Base-by-base conservation (phyloP, 2,329 filamentous ascomycete genomes). In the Chaetomium olivaceum region DNA sequence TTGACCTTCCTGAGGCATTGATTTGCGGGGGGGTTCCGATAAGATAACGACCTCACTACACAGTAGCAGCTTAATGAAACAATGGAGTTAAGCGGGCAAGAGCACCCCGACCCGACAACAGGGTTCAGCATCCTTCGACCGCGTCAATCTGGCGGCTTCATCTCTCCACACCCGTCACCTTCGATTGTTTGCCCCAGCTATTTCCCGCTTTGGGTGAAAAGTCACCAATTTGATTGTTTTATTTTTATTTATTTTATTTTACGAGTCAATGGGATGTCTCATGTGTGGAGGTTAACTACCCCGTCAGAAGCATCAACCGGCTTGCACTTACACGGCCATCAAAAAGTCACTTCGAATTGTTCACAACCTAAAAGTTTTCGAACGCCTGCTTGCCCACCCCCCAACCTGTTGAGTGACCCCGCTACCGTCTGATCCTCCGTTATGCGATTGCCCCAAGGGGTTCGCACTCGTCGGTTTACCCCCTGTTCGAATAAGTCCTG, bases 121-220 rank as follows among this genome's bases (percentile, higher is more conserved):
- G 68, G 70, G 70, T 43, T 71, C 12, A 19, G 46, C 43, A 71
- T 72, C 70, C 70, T 72, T 67, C 69, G 33, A 65, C 67, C 19
- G 64, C 67, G 36, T 62, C 63, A 68, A 67, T 70, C 62, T 66
- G 52, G 56, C 39, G 59, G 48, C 61, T 66, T 67, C 64, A 62
- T 66, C 65, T 64, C 61, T 64, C 46, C 21, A 11, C 8, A 25
- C 11, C 39, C 39, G 2, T 29, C 46, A 23, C 23, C 29, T 46
- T 54, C 63, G 48, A 51, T 60, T 55, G 56, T 60, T 60, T 64
- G 57, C 48, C 48, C n/a, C 59, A 54, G 23, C 46, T 62, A 21
- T 62, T 65, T 16, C 46, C 29, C 23, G 16, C 23, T 27, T 19
- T 48, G 7, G n/a, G 46, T 48, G n/a, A 48, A 48, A 48, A 23